Evolutionary conservation across 768 basidiomycete genomes (phyloP).

Genomic region (Cubamyces sp.): DNA sequence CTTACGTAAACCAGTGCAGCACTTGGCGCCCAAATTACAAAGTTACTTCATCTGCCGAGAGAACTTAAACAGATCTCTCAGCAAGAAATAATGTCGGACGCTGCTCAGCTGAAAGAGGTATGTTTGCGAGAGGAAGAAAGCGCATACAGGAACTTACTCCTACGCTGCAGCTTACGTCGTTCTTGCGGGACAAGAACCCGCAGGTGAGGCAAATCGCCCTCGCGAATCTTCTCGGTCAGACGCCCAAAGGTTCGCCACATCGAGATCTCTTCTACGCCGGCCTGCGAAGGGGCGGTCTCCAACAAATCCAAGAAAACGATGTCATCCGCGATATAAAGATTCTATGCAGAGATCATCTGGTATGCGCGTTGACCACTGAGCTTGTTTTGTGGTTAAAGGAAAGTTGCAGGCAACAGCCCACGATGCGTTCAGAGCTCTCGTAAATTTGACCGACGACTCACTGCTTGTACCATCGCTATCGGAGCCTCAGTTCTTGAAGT

Average conservation of each 20-base stretch:
- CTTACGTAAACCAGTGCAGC: constrained; percentile 25
- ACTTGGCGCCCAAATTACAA: constrained; percentile 1
- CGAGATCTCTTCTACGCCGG: constrained; percentile 76
- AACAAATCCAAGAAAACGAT: constrained; percentile 64
- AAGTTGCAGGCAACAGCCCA: constrained; percentile 77
- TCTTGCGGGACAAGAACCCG: constrained; percentile 85
- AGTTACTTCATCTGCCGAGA: constrained; percentile 23
- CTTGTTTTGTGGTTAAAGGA: constrained; percentile 7
- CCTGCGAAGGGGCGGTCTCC: constrained; percentile 58
- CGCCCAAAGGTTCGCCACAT: constrained; percentile 69
- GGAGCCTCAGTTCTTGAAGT: constrained; percentile 74
- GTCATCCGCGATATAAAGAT: constrained; percentile 81
- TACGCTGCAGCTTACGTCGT: constrained; percentile 67
- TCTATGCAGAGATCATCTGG: constrained; percentile 88
- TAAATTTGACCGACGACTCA: constrained; percentile 90
- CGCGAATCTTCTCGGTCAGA: constrained; percentile 80
- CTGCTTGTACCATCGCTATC: constrained; percentile 66
- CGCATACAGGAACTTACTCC: background rate
- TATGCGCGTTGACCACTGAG: constrained; percentile 38
- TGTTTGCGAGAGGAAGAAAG: constrained; percentile 1
- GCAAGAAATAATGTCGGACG: constrained; percentile 36
- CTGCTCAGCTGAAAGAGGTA: constrained; percentile 45
- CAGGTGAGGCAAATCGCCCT: constrained; percentile 88
- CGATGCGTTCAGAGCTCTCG: constrained; percentile 91
- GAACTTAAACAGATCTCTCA: constrained; percentile 9